Percentiles rank a stretch among this genome's conserved stretches.
Evolutionary conservation across 148 eudicot genomes (phyloP).

Genomic region (Salicornia ramosissima): DNA sequence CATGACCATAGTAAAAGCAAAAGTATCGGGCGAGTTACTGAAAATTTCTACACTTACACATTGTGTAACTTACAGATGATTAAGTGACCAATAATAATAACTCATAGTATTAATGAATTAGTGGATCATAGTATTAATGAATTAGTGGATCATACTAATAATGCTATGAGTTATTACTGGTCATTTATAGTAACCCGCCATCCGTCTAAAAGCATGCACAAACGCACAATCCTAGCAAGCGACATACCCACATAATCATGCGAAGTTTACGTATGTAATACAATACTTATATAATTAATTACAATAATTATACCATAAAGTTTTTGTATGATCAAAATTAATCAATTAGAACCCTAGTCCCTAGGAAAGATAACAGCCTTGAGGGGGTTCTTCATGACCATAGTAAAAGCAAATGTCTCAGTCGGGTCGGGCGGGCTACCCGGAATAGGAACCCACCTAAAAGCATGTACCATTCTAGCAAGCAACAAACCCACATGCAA

Average conservation of each 20-base stretch:
- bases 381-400: slow-evolving; percentile 84
- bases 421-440: slow-evolving; percentile 84
- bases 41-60: no score
- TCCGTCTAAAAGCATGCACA: slow-evolving; percentile 70
- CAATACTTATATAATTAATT: no score
- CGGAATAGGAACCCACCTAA: slow-evolving; percentile 65
- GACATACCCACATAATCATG: no score
- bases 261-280: no score
- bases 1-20: slow-evolving; percentile 92
- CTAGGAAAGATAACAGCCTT: slow-evolving; percentile 69
- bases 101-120: no score
- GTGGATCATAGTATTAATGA: no score
- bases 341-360: no score
- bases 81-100: no score
- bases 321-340: neutral
- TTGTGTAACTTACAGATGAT: no score
- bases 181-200: slow-evolving; percentile 74
- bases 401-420: slow-evolving; percentile 89
- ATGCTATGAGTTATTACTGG: no score
- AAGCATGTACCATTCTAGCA: slow-evolving; percentile 84
- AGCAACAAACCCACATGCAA: slow-evolving; percentile 60
- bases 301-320: no score
- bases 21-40: slow-evolving; percentile 73
- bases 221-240: slow-evolving; percentile 85
- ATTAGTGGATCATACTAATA: no score